Percentiles rank a stretch among this genome's conserved stretches.
Evolutionary conservation across 306 rosid genomes (phyloP).

Genomic region (Inga laurina): DNA sequence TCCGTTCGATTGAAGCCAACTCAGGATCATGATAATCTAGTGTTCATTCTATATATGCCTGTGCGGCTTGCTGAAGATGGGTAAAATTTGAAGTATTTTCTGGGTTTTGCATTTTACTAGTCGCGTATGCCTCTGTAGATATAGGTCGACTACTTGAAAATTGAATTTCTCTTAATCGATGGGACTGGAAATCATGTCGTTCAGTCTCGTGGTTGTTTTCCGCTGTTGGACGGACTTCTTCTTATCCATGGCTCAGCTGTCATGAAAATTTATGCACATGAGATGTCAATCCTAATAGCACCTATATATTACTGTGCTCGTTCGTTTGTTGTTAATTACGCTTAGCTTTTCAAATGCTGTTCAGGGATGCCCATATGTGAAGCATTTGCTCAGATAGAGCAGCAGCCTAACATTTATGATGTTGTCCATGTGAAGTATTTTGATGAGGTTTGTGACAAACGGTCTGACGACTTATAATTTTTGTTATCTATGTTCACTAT

Average conservation of each 20-base stretch:
- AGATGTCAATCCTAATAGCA: not conserved
- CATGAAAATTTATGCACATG: not conserved
- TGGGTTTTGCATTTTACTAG: not conserved
- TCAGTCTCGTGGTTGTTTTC: not conserved
- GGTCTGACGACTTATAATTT: not conserved
- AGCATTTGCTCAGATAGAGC: slow-evolving; percentile 95
- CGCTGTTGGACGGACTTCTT: not conserved
- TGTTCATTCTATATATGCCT: not conserved
- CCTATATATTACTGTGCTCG: not conserved
- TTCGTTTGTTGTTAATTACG: not conserved
- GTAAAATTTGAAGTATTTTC: slow-evolving; percentile 12
- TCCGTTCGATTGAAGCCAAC: not conserved
- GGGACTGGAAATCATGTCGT: not conserved
- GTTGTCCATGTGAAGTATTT: slow-evolving; percentile 95
- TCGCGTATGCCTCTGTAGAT: not conserved
- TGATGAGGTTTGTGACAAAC: slow-evolving; percentile 71
- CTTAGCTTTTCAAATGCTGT: not conserved
- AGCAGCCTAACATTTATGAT: slow-evolving; percentile 87
- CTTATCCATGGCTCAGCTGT: not conserved
- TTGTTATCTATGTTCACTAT: slow-evolving; percentile 5
- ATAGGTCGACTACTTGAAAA: not conserved
- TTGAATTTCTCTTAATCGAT: not conserved
- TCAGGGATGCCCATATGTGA: slow-evolving; percentile 97
- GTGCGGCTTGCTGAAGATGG: not conserved
- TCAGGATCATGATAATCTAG: not conserved